These are phyloP conservation scores for Boletellus sp. DNA, from an alignment of 768 basidiomycete genomes.

Conservation along the genomic window DNA sequence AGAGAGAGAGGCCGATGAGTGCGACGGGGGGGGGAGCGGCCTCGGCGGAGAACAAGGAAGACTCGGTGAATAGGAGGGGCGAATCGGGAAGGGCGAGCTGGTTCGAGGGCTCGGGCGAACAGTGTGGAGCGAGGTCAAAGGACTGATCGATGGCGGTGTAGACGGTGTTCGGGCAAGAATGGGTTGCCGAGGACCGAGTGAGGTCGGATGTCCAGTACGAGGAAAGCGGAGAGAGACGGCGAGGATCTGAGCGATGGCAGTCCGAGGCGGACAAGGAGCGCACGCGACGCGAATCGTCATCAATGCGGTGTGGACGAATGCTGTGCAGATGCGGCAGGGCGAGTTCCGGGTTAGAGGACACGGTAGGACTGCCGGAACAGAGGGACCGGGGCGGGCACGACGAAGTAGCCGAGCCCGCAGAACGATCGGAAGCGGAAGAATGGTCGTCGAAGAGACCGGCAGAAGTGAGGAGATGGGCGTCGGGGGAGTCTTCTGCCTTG, in stretches of 20 bases:
- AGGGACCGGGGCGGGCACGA: constrained; percentile 24
- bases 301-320: constrained; percentile 19
- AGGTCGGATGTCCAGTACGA: constrained; percentile 28
- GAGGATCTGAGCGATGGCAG: constrained; percentile 24
- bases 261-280: constrained; percentile 32
- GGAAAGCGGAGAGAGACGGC: constrained; percentile 32
- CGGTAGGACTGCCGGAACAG: constrained; percentile 13
- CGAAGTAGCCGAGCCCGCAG: constrained; percentile 28
- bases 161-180: constrained; percentile 22
- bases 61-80: constrained; percentile 25
- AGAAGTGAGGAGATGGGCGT: constrained; percentile 40
- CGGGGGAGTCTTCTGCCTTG: constrained; percentile 55
- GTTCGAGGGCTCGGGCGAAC: constrained; percentile 23
- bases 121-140: constrained; percentile 17
- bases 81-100: constrained; percentile 27
- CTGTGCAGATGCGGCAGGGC: constrained; percentile 20
- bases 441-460: constrained; percentile 31
- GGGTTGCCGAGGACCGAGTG: constrained; percentile 24
- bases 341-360: constrained; percentile 28
- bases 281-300: constrained; percentile 29
- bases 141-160: constrained; percentile 24
- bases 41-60: constrained; percentile 27
- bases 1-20: constrained; percentile 44
- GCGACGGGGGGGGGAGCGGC: constrained; percentile 35
- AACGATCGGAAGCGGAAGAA: constrained; percentile 31